Conservation (phyloP, 805 yeast genomes). For the Danielia reshetovae region DNA sequence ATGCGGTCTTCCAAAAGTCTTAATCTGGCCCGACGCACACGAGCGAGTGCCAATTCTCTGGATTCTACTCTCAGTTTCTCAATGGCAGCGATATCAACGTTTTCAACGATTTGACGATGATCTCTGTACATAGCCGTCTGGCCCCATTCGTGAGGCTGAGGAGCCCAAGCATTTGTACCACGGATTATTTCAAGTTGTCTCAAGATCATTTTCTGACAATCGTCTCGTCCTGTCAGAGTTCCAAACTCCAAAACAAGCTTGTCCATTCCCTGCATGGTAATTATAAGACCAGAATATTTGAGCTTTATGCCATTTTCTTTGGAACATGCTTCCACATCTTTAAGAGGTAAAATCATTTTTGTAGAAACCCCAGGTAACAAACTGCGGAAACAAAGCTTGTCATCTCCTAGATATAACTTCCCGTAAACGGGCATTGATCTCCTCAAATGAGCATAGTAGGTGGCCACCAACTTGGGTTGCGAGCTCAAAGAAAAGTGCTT, state of each 20-base stretch:
- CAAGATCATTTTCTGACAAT: slow-evolving; percentile 55
- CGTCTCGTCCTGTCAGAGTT: slow-evolving; percentile 62
- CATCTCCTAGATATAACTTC: slow-evolving; percentile 67
- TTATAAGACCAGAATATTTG: slow-evolving; percentile 63
- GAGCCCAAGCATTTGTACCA: neutral
- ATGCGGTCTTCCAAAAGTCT: slow-evolving; percentile 66
- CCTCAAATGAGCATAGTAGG: slow-evolving; percentile 67
- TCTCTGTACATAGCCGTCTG: neutral
- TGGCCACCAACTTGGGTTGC: slow-evolving; percentile 51
- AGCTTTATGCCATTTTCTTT: slow-evolving; percentile 67
- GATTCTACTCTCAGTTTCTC: neutral
- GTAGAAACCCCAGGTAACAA: slow-evolving; percentile 74
- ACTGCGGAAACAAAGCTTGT: slow-evolving; percentile 74
- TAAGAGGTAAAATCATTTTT: slow-evolving; percentile 75
- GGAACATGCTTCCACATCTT: slow-evolving; percentile 65
- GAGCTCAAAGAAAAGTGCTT: slow-evolving; percentile 61
- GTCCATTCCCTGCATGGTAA: slow-evolving; percentile 71
- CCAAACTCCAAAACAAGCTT: slow-evolving; percentile 76
- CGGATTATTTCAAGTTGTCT: slow-evolving; percentile 41
- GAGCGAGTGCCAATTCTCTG: slow-evolving; percentile 4
- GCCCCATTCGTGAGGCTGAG: slow-evolving; percentile 3
- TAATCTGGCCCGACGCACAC: slow-evolving; percentile 55
- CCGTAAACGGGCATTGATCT: slow-evolving; percentile 80
- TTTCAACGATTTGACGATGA: neutral
- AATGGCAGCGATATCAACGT: neutral